phyloP scores from a whole-genome alignment of 2,329 filamentous ascomycete genomes.

The Celoporthe dispersa region DNA sequence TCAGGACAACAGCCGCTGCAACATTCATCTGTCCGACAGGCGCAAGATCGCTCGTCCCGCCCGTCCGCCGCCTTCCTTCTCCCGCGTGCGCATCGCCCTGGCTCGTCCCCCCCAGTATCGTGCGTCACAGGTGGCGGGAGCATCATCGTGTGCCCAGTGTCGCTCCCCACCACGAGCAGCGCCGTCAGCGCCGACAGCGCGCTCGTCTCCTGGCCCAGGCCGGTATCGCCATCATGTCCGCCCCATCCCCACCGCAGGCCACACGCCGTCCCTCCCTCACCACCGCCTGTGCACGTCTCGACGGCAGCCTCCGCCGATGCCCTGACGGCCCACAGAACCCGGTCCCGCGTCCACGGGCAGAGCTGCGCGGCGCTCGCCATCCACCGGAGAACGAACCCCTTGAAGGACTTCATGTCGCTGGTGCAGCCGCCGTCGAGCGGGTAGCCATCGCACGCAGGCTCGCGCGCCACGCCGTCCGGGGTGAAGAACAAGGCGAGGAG shows the following conservation, averaged over 20 bases:
- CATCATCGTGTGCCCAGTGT: not conserved
- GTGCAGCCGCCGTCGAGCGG: constrained; percentile 57
- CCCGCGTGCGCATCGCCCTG: constrained; percentile 2
- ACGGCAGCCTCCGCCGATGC: constrained; percentile 64
- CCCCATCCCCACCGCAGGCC: constrained; percentile 37
- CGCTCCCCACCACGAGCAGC: constrained; percentile 47
- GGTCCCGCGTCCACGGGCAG: constrained; percentile 60
- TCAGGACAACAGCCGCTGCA: not conserved
- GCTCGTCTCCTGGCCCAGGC: constrained; percentile 63
- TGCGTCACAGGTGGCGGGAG: constrained; percentile 2
- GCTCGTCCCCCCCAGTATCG: constrained; percentile 16
- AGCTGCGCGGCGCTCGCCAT: constrained; percentile 63
- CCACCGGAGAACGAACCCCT: constrained; percentile 71
- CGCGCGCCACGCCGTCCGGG: constrained; percentile 63
- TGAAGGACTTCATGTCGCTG: constrained; percentile 74
- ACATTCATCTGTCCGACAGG: not conserved
- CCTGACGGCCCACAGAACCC: constrained; percentile 61
- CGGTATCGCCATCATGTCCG: constrained; percentile 54
- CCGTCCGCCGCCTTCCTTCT: not conserved
- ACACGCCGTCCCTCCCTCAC: constrained; percentile 32
- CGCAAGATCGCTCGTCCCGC: not conserved
- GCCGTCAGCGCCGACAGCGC: constrained; percentile 59
- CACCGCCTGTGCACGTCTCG: constrained; percentile 64
- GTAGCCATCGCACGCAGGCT: constrained; percentile 67
- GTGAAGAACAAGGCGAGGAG: constrained; percentile 56